Evolutionary conservation across 441 rosid species (phyloP).

Genomic region (Euphorbia schlechtendalii): DNA sequence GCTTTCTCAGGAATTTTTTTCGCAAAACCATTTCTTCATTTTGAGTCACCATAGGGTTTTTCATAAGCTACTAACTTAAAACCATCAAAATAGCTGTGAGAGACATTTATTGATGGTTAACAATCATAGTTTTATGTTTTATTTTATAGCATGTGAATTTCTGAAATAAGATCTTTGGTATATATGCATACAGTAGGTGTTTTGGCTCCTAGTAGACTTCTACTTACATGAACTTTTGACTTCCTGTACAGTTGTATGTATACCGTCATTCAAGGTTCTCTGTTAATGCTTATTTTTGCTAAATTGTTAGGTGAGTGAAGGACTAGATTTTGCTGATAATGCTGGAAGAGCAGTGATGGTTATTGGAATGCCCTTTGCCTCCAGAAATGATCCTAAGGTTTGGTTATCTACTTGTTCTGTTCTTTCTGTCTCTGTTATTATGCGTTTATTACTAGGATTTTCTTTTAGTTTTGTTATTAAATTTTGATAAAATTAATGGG

Average conservation of each 20-base stretch:
- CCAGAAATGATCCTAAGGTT: conserved; percentile 84
- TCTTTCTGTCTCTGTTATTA: neutral
- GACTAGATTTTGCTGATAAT: conserved; percentile 91
- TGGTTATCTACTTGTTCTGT: conserved; percentile 13
- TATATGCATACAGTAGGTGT: conserved; percentile 1
- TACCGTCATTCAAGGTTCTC: conserved; percentile 11
- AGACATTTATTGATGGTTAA: neutral
- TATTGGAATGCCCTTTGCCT: conserved; percentile 91
- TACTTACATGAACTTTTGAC: neutral
- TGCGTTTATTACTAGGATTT: neutral
- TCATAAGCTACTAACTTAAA: neutral
- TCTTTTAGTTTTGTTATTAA: neutral
- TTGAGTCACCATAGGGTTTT: too few species aligned
- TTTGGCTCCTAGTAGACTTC: neutral
- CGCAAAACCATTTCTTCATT: too few species aligned
- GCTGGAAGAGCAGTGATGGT: conserved; percentile 96
- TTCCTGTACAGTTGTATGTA: neutral
- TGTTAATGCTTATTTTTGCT: conserved; percentile 18
- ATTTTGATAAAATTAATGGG: neutral
- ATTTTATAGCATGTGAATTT: conserved; percentile 12
- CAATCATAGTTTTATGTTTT: conserved; percentile 5
- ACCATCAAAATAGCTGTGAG: neutral
- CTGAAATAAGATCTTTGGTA: neutral
- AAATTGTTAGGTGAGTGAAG: conserved; percentile 87
- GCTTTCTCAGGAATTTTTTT: too few species aligned